phyloP scores from a whole-genome alignment of 352 stramenopile genomes.

The Phytopythium chamaehyphon region DNA sequence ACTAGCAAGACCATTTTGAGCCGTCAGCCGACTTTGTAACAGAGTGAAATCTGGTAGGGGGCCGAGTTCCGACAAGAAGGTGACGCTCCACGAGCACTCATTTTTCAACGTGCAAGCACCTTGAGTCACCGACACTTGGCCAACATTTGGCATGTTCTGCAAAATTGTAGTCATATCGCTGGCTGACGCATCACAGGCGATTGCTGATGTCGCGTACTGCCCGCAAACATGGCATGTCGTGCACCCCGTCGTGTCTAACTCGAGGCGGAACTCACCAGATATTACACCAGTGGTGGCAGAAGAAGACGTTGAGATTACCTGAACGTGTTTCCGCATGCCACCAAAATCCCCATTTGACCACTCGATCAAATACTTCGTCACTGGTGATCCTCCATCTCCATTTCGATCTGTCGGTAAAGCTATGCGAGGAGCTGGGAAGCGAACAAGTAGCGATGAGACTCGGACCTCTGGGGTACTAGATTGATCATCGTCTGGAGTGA shows the following conservation, averaged over 20 bases:
- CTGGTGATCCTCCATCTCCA: conserved; percentile 74
- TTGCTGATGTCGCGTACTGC: conserved; percentile 54
- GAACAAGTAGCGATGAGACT: conserved; percentile 84
- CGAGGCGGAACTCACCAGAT: conserved; percentile 70
- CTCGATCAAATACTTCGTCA: conserved; percentile 92
- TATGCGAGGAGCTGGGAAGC: conserved; percentile 67
- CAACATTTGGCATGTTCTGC: conserved; percentile 93
- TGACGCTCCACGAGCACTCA: conserved; percentile 79
- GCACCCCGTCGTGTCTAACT: conserved; percentile 83
- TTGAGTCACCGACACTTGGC: conserved; percentile 76
- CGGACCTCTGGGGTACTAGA: conserved; percentile 27
- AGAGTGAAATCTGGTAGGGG: conserved; percentile 44
- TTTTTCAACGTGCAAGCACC: conserved; percentile 32
- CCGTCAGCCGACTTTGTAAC: conserved; percentile 38
- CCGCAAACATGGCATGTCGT: conserved; percentile 71
- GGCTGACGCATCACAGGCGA: conserved; percentile 60
- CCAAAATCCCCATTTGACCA: conserved; percentile 87
- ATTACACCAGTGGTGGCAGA: conserved; percentile 25
- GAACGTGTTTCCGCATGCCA: conserved; percentile 49
- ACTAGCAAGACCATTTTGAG: conserved; percentile 27
- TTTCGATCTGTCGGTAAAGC: conserved; percentile 52
- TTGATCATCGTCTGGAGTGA: conserved; percentile 38
- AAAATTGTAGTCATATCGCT: conserved; percentile 74
- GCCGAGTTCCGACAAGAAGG: conserved; percentile 67
- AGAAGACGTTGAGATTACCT: conserved; percentile 58